Percentiles rank a stretch among this genome's conserved stretches.
phyloP scores from a whole-genome alignment of 345 rosid genomes.

The Streptanthus diversifolius region DNA sequence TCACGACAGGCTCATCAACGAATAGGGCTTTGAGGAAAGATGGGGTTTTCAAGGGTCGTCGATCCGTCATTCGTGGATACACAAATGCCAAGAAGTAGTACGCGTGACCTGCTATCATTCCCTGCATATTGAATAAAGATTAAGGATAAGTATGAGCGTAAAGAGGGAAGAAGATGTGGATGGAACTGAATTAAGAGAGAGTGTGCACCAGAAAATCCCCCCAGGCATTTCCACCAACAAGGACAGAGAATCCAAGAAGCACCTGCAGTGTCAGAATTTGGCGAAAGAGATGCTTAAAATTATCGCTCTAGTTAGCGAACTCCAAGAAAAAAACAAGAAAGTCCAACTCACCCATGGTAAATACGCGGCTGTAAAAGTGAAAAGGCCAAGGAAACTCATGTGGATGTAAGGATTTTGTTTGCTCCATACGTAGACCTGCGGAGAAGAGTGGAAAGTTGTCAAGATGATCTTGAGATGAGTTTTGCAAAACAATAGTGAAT shows the following conservation, averaged over 20 bases:
- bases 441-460: background rate
- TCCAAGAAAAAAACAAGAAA: background rate
- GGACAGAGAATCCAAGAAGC: slow-evolving; percentile 90
- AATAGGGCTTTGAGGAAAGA: slow-evolving; percentile 70
- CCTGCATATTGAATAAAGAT: slow-evolving; percentile 44
- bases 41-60: slow-evolving; percentile 79
- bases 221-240: slow-evolving; percentile 96
- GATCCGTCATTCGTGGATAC: slow-evolving; percentile 80
- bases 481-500: background rate
- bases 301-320: background rate
- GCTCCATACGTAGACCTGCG: slow-evolving; percentile 97
- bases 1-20: slow-evolving; percentile 79
- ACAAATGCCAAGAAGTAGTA: slow-evolving; percentile 95
- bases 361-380: slow-evolving; percentile 93
- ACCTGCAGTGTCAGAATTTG: slow-evolving; percentile 45
- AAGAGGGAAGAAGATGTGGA: background rate
- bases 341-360: slow-evolving; percentile 82
- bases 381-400: slow-evolving; percentile 96
- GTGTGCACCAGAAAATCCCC: slow-evolving; percentile 80
- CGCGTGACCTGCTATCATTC: slow-evolving; percentile 98
- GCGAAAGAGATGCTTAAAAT: background rate
- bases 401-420: slow-evolving; percentile 96
- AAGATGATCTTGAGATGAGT: background rate
- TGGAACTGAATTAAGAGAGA: background rate
- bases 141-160: background rate